Percentiles rank a stretch among this genome's conserved stretches.
phyloP scores from a whole-genome alignment of 306 rosid species.

The cucumber (Cucumis sativus) region Cucumber_9930_V3 NC_026661.2:19321001-19321500 shows the following conservation, averaged over 20 bases:
- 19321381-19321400: too few relatives aligned
- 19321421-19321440: too few relatives aligned
- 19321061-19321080: not conserved
- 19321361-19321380: too few relatives aligned
- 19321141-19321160: not conserved
- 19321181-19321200: not conserved
- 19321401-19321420: too few relatives aligned
- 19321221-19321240: not conserved
- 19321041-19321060: not conserved
- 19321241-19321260: not conserved
- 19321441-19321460: too few relatives aligned
- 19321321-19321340: too few relatives aligned
- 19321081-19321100: not conserved
- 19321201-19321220: not conserved
- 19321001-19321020: constrained; percentile 3
- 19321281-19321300: not conserved
- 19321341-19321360: too few relatives aligned
- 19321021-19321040: not conserved
- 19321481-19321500: too few relatives aligned
- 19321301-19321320: too few relatives aligned
- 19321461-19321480: too few relatives aligned
- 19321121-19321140: not conserved
- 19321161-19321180: not conserved
- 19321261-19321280: not conserved
- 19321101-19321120: not conserved